phyloP scores from a whole-genome alignment of 2,329 filamentous ascomycete genomes.

The Fusarium lyarnte region DNA sequence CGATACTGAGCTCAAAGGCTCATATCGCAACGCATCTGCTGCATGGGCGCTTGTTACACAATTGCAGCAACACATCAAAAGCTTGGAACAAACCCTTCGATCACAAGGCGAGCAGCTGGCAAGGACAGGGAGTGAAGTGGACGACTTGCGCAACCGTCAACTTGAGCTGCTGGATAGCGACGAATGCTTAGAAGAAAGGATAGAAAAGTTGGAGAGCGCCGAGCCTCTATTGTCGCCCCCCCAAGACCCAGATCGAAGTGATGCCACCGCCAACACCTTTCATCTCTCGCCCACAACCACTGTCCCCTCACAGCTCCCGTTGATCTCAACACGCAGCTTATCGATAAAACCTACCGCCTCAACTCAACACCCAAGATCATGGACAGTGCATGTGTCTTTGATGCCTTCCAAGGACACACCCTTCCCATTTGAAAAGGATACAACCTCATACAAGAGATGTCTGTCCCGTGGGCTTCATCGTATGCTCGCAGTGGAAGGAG shows the following conservation, averaged over 20 bases:
- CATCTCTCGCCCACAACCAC: conserved; percentile 29
- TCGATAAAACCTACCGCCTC: conserved; percentile 8
- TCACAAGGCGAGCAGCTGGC: conserved; percentile 54
- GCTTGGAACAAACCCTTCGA: conserved; percentile 50
- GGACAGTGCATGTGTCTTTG: conserved; percentile 70
- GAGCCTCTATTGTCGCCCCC: conserved; percentile 38
- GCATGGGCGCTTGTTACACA: conserved; percentile 63
- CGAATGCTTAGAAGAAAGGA: conserved; percentile 63
- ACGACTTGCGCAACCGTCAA: conserved; percentile 58
- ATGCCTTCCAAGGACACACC: conserved; percentile 63
- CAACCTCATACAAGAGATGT: conserved; percentile 68
- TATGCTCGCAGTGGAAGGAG: conserved; percentile 63
- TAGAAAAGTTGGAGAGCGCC: conserved; percentile 56
- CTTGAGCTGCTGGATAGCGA: conserved; percentile 61
- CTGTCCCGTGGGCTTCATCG: conserved; percentile 68
- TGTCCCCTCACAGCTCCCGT: conserved; percentile 5
- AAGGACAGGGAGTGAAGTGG: conserved; percentile 53
- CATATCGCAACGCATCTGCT: conserved; percentile 64
- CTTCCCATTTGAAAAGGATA: conserved; percentile 71
- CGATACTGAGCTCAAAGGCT: conserved; percentile 62
- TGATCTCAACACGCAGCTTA: not conserved
- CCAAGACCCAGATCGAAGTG: conserved; percentile 26
- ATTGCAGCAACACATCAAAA: conserved; percentile 51
- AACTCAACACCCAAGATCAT: conserved; percentile 49
- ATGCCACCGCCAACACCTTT: conserved; percentile 11